phyloP scores from a whole-genome alignment of 768 basidiomycete species.

The Tricholoma matsutake region DNA sequence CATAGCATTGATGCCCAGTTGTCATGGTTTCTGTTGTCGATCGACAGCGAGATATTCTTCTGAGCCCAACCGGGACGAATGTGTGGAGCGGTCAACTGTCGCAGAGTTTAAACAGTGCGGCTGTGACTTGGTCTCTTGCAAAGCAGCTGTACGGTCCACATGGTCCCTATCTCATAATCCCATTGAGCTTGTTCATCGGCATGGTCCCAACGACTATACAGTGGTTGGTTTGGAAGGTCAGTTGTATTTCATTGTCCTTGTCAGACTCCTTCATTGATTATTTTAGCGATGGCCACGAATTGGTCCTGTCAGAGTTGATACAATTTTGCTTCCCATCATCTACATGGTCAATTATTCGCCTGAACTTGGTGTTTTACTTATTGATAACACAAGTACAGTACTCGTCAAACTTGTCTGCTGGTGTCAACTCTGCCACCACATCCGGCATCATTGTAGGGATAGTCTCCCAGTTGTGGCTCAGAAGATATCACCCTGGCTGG shows the following conservation, averaged over 20 bases:
- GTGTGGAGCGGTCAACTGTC: conserved; percentile 56
- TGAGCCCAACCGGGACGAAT: conserved; percentile 52
- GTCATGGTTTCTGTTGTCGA: conserved; percentile 58
- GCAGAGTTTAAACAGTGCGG: conserved; percentile 54
- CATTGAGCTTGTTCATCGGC: conserved; percentile 51
- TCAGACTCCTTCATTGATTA: background rate
- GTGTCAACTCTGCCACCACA: conserved; percentile 50
- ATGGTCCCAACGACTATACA: conserved; percentile 50
- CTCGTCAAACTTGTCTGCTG: conserved; percentile 44
- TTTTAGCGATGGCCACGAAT: conserved; percentile 52
- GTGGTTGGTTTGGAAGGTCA: conserved; percentile 51
- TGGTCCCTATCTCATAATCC: conserved; percentile 57
- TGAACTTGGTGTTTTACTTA: background rate
- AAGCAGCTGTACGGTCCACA: conserved; percentile 51
- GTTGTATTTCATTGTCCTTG: conserved; percentile 1
- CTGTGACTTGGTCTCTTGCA: conserved; percentile 64
- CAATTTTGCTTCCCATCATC: conserved; percentile 54
- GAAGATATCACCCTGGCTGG: conserved; percentile 59
- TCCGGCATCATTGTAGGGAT: conserved; percentile 51
- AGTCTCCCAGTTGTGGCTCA: conserved; percentile 57
- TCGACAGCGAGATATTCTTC: conserved; percentile 50
- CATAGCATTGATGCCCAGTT: conserved; percentile 27
- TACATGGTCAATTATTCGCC: conserved; percentile 37
- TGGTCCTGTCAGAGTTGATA: conserved; percentile 46
- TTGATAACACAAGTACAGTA: conserved; percentile 21